These are phyloP conservation scores for Monocercomonoides exilis DNA, from an alignment of 78 protist genomes.

Conservation along the genomic window DNA sequence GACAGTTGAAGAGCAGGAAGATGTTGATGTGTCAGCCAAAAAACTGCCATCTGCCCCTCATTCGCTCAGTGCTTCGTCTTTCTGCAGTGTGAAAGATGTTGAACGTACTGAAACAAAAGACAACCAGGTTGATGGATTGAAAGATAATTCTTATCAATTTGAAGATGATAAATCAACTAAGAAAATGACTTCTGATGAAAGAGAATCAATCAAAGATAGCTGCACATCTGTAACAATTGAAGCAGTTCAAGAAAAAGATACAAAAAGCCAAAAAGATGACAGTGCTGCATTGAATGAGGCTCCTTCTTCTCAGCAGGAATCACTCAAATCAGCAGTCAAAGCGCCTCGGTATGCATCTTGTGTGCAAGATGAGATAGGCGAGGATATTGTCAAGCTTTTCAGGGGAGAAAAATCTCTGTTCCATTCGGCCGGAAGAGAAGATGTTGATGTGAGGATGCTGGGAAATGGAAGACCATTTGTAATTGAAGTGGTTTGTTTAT, in stretches of 20 bases:
- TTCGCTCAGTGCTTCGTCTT: not conserved
- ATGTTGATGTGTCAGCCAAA: not conserved
- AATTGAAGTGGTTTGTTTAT: not conserved
- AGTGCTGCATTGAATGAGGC: too few species aligned
- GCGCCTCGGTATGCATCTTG: not conserved
- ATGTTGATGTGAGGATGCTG: slow-evolving; percentile 56
- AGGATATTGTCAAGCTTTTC: not conserved
- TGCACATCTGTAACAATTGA: too few species aligned
- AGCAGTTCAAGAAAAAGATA: too few species aligned
- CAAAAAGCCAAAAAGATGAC: too few species aligned
- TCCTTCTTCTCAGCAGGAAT: too few species aligned
- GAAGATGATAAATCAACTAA: not conserved
- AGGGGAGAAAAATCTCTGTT: not conserved
- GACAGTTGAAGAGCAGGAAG: not conserved
- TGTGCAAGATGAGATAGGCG: not conserved
- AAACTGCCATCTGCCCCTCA: not conserved
- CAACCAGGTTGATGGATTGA: not conserved
- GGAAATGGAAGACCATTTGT: slow-evolving; percentile 36
- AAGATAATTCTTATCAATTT: not conserved
- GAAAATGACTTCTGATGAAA: not conserved
- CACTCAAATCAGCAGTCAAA: not conserved
- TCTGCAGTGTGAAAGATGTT: not conserved
- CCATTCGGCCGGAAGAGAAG: slow-evolving; percentile 37
- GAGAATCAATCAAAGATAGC: too few species aligned
- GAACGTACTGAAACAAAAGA: not conserved